Conservation (phyloP, 108 stramenopile species). For the Schizochytrium sp. region DNA sequence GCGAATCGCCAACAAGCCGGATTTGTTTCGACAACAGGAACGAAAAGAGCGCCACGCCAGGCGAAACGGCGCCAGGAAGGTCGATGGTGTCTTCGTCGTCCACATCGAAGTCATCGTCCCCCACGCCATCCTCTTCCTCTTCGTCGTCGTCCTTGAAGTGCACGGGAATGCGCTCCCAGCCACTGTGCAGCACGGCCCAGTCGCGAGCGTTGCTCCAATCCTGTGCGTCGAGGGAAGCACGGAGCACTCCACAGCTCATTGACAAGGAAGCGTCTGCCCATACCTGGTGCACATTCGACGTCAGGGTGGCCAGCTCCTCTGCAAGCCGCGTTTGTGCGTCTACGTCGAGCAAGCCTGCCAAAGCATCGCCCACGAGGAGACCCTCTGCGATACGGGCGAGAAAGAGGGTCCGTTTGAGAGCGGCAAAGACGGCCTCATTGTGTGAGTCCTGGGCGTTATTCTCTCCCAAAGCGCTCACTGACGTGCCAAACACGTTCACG, state of each 20-base stretch:
- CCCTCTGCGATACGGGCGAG: not conserved
- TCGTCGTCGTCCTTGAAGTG: not conserved
- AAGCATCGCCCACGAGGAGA: not conserved
- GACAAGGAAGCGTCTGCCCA: not conserved
- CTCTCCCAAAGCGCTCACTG: not conserved
- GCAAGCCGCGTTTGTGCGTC: not conserved
- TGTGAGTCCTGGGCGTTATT: not conserved
- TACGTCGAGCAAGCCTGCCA: not conserved
- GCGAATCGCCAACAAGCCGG: not conserved
- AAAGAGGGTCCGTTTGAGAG: not conserved
- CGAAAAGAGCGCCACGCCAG: not conserved
- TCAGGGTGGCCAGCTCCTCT: not conserved
- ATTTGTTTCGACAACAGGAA: not conserved
- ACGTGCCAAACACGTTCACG: not conserved
- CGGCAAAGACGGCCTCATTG: not conserved
- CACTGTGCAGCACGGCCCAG: not conserved
- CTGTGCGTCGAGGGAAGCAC: not conserved
- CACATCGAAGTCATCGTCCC: not conserved
- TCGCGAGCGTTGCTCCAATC: not conserved
- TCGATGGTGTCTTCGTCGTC: not conserved
- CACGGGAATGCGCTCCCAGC: slow-evolving; percentile 16
- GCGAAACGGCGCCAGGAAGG: not conserved
- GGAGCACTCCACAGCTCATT: not conserved
- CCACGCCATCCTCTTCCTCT: not conserved
- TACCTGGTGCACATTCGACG: not conserved